Conservation (phyloP, 2,329 filamentous ascomycete species). For the Aureobasidium pullulans region DNA sequence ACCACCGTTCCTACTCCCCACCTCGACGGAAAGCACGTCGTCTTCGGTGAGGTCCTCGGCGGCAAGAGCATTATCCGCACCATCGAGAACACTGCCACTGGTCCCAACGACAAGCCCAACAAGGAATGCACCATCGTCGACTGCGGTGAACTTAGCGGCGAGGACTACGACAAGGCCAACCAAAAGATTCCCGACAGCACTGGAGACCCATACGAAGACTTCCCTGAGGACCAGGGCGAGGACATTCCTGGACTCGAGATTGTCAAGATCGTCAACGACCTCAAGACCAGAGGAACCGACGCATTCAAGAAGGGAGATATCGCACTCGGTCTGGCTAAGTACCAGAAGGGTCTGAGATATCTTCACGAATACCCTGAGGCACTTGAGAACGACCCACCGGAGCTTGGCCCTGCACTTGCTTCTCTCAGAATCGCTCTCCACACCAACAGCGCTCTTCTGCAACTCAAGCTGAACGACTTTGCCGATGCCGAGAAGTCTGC, state of each 20-base stretch:
- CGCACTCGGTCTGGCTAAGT: slow-evolving; percentile 72
- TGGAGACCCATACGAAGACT: slow-evolving; percentile 92
- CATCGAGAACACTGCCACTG: slow-evolving; percentile 75
- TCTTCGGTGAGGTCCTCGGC: slow-evolving; percentile 88
- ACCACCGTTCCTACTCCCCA: slow-evolving; percentile 94
- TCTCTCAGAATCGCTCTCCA: slow-evolving; percentile 77
- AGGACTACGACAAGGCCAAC: slow-evolving; percentile 58
- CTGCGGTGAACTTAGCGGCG: slow-evolving; percentile 76
- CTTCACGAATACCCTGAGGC: slow-evolving; percentile 73
- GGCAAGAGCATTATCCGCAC: slow-evolving; percentile 87
- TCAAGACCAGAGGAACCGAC: slow-evolving; percentile 88
- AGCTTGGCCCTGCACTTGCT: slow-evolving; percentile 59
- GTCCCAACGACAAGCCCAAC: slow-evolving; percentile 67
- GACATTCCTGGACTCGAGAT: slow-evolving; percentile 61
- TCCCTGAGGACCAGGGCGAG: slow-evolving; percentile 73
- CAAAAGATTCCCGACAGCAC: slow-evolving; percentile 68
- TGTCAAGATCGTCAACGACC: slow-evolving; percentile 69
- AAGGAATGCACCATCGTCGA: slow-evolving; percentile 66
- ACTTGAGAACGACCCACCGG: slow-evolving; percentile 60
- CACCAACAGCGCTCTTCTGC: slow-evolving; percentile 79
- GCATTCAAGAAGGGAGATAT: slow-evolving; percentile 79
- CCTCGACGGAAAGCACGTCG: slow-evolving; percentile 92
- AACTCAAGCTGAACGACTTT: slow-evolving; percentile 70
- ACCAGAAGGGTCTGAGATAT: slow-evolving; percentile 87
- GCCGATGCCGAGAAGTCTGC: slow-evolving; percentile 64